Evolutionary conservation across 2,329 filamentous ascomycete genomes (phyloP), one percentile per base, ranked within the genome.

Genomic region (Colletotrichum lindemuthianum): DNA sequence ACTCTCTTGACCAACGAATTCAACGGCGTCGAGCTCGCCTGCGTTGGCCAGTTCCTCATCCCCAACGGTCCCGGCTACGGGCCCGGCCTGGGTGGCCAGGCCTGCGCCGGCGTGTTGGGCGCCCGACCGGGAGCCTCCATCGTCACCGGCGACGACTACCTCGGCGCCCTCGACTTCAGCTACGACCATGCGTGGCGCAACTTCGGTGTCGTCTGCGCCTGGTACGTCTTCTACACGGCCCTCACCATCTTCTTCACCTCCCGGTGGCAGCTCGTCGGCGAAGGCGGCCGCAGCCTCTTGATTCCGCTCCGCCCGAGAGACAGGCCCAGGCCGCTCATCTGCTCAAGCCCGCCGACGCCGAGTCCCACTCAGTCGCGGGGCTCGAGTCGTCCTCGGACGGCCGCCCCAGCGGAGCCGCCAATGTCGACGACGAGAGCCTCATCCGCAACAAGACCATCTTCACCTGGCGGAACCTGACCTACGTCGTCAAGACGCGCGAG

Each of bases 1-100:
- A 83, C 86, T 1, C 78, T 93, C 11, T 84, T 92, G 75, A 81
- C 87, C 60, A 93, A 93, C 74, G 92, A 96, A 71, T 89, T 91
- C 16, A 41, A 40, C 1, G 54, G 39, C 8, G 39, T 51, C 15
- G 15, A 24, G 12, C 45, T 59, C 47, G 75, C 78, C 1, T 92
- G 90, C 65, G 82, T 65, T 6, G 57, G 39, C 3, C 63, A 58
- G n/a, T 37, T 57, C 16, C 33, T 61, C 40, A 51, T 60, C 13
- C 63, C 63, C 9, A 52, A 13, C 16, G 58, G 58, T 7, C 52
- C 63, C 10, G 36, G 51, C 10, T 56, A 55, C 32, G 15, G 3
- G 5, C 4, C 41, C 4, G 13, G 47, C 11, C 33, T 37, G 6
- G 34, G 39, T 39, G 24, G 24, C 24, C 36, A 43, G 2, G 39